Base-by-base conservation (phyloP, 2,329 filamentous ascomycete species). In the Aspergillus tamarii region DNA sequence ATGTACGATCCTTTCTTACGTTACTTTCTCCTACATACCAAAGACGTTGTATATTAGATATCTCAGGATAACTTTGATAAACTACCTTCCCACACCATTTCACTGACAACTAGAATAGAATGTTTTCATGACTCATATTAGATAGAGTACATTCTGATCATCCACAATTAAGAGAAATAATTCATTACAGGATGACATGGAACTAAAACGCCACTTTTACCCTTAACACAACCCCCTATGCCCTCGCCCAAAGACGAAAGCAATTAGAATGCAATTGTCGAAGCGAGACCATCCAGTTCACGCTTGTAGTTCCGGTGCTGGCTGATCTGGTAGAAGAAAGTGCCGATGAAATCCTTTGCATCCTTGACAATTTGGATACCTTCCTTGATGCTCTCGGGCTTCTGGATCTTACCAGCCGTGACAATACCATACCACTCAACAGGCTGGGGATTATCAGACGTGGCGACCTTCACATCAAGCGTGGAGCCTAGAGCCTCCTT, bases 361-460 rank as follows among this genome's bases (percentile, higher is more conserved):
- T 86, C 88, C 80, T 90, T 91, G 0, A 84, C 84, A 66, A 93
- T 88, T 62, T 85, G 80, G 3, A 91, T 73, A 0, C 83, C 83
- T 70, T 91, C 87, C 68, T 82, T 86, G 68, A 92, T 81, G 64
- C 83, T 86, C 23, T 87, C 83, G 0, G 88, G 83, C 28, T 83
- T 77, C 6, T 81, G 77, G 14, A 82, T 77, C 48, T 82, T 77
- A 19, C 78, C 81, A 14, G 90, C 82, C 0, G 92, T 94, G 0
- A 94, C 88, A 1, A 96, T 91, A 57, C 92, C 92, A 69, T 93
- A 95, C 66, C 86, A 90, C 69, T 92, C 88, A 0, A 87, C 80
- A 0, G 65, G 88, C 85, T 21, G 84, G 78, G 1, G 75, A 74
- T 7, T 84, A 79, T 1, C 74, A 76, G 0, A 84, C 85, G 19